Evolutionary conservation across 2,329 filamentous ascomycete species (phyloP).

Genomic region (Neofusicoccum cordaticola): DNA sequence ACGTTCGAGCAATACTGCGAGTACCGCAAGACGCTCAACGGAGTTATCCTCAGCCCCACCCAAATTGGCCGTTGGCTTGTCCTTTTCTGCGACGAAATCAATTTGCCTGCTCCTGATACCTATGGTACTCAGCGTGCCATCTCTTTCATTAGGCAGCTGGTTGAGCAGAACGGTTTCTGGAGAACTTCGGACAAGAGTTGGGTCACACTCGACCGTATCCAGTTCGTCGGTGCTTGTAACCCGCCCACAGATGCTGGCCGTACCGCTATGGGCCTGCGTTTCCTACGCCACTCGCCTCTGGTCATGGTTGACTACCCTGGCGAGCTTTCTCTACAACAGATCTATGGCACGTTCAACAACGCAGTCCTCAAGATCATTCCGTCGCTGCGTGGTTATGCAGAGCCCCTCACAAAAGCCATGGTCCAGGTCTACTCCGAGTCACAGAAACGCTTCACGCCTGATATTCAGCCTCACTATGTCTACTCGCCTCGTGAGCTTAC

Average conservation of each 20-base stretch:
- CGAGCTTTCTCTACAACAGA: conserved; percentile 89
- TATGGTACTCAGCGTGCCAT: conserved; percentile 98
- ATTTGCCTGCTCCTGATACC: conserved; percentile 93
- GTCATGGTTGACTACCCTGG: conserved; percentile 99
- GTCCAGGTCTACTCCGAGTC: conserved; percentile 94
- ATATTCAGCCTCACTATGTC: conserved; percentile 97
- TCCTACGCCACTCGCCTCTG: conserved; percentile 93
- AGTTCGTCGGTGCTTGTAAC: conserved; percentile 98
- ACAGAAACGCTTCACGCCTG: conserved; percentile 88
- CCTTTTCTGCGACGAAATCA: conserved; percentile 99
- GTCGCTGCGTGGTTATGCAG: conserved; percentile 88
- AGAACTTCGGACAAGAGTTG: conserved; percentile 94
- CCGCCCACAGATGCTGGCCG: conserved; percentile 95
- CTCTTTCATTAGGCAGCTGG: conserved; percentile 92
- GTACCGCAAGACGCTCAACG: conserved; percentile 97
- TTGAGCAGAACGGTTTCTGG: conserved; percentile 99
- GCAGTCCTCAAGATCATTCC: conserved; percentile 97
- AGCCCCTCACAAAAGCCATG: conserved; percentile 94
- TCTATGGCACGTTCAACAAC: conserved; percentile 97
- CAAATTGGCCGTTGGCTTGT: conserved; percentile 98
- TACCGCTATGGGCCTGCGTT: conserved; percentile 88
- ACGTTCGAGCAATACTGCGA: conserved; percentile 99
- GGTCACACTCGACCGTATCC: conserved; percentile 96
- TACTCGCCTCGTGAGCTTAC: conserved; percentile 99
- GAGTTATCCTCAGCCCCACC: conserved; percentile 89